Evolutionary conservation across 306 rosid species (phyloP).

Genomic region (Begonia fuchsioides): DNA sequence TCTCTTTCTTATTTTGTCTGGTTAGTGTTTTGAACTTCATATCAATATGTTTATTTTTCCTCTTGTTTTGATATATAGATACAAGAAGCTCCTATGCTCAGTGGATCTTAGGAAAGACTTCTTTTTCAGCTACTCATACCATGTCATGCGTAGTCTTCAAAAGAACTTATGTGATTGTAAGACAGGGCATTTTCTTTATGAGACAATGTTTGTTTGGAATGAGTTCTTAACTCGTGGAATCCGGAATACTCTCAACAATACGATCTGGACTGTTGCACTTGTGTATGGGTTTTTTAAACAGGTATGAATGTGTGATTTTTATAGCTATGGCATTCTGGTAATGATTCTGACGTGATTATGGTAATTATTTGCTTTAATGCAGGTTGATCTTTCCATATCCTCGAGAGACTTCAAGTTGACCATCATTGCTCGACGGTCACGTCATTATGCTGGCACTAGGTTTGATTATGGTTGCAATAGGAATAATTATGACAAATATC

Average conservation of each 20-base stretch:
- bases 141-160: conserved; percentile 83
- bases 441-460: conserved; percentile 99
- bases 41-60: conserved; percentile 25
- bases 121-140: conserved; percentile 96
- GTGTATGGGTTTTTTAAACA: conserved; percentile 84
- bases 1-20: conserved; percentile 7
- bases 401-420: conserved; percentile 48
- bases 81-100: conserved; percentile 93
- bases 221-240: conserved; percentile 83
- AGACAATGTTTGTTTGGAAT: conserved; percentile 92
- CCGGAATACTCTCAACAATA: conserved; percentile 48
- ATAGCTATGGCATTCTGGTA: neutral
- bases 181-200: conserved; percentile 43
- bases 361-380: conserved; percentile 14
- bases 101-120: conserved; percentile 98
- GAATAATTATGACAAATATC: neutral
- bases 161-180: conserved; percentile 48
- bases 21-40: conserved; percentile 16
- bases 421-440: conserved; percentile 86
- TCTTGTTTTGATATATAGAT: conserved; percentile 56
- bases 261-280: conserved; percentile 89
- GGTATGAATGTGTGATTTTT: conserved; percentile 23
- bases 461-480: conserved; percentile 10
- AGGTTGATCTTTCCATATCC: conserved; percentile 60
- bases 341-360: neutral